These are phyloP conservation scores for Penicillium crystallinum DNA, from an alignment of 495 filamentous ascomycete species.

Conservation along the genomic window DNA sequence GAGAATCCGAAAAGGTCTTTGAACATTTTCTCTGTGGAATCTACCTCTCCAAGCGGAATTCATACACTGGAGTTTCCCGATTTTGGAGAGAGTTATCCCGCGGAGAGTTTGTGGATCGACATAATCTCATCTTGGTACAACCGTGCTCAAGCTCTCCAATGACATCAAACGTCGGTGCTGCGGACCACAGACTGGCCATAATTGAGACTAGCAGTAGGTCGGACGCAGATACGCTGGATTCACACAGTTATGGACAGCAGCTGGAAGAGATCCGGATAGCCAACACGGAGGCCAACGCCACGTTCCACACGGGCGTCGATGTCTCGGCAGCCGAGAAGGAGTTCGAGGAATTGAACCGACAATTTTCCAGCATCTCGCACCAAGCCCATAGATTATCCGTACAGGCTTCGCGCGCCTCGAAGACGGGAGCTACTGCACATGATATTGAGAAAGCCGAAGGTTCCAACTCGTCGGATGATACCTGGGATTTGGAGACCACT, in stretches of 20 bases:
- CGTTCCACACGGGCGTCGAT: slow-evolving; percentile 51
- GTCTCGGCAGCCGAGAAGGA: slow-evolving; percentile 70
- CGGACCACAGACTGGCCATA: slow-evolving; percentile 18
- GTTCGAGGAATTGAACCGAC: slow-evolving; percentile 67
- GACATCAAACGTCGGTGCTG: background rate
- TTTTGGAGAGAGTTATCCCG: background rate
- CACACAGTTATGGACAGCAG: slow-evolving; percentile 26
- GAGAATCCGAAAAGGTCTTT: too few relatives aligned
- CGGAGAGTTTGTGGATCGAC: background rate
- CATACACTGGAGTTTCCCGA: background rate
- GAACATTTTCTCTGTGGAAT: too few relatives aligned
- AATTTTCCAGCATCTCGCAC: slow-evolving; percentile 65
- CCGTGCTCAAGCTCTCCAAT: background rate
- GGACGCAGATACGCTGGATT: slow-evolving; percentile 20
- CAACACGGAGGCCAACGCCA: slow-evolving; percentile 44
- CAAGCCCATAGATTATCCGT: slow-evolving; percentile 38
- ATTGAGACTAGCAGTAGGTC: slow-evolving; percentile 17
- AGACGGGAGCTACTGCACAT: slow-evolving; percentile 26
- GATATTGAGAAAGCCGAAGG: slow-evolving; percentile 48
- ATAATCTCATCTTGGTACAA: background rate
- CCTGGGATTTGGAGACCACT: slow-evolving; percentile 66
- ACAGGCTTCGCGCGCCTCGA: slow-evolving; percentile 38
- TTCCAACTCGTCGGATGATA: slow-evolving; percentile 46
- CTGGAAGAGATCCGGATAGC: slow-evolving; percentile 27
- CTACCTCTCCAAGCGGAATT: background rate